These are phyloP conservation scores for Dipodascus geniculatus DNA, from an alignment of 805 yeast species.

Conservation along the genomic window DNA sequence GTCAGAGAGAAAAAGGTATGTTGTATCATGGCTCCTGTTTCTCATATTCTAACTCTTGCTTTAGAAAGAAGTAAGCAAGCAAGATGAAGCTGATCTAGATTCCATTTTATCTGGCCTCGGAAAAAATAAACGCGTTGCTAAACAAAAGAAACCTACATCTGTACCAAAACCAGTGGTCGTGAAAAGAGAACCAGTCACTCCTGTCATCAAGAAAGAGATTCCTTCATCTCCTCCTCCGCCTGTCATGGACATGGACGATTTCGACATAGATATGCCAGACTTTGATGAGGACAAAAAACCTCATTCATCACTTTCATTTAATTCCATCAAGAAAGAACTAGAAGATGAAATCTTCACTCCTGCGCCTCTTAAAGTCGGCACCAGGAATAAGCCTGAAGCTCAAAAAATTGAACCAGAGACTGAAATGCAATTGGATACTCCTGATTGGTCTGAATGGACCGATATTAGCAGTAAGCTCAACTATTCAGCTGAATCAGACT, in stretches of 20 bases:
- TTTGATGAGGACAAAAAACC: neutral
- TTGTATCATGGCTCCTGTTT: neutral
- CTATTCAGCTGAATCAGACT: conserved; percentile 7
- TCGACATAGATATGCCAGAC: neutral
- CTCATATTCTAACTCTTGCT: neutral
- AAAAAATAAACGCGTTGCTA: neutral
- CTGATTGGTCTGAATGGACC: conserved; percentile 3
- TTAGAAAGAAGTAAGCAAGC: neutral
- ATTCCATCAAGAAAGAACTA: neutral
- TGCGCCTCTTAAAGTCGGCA: neutral
- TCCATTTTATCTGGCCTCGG: neutral
- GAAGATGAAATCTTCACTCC: neutral
- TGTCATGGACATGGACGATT: neutral
- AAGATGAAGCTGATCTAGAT: neutral
- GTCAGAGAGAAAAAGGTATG: neutral
- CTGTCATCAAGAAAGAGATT: neutral
- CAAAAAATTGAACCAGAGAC: conserved; percentile 1
- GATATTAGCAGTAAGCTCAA: conserved; percentile 1
- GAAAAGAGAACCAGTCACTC: neutral
- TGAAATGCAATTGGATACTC: conserved; percentile 1
- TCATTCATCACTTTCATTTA: neutral
- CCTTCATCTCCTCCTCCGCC: conserved; percentile 20
- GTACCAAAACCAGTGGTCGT: neutral
- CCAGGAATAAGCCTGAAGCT: neutral
- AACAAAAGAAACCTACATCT: neutral